These are phyloP conservation scores for Glarea lozoyensis DNA, from an alignment of 495 filamentous ascomycete species.

Conservation along the genomic window DNA sequence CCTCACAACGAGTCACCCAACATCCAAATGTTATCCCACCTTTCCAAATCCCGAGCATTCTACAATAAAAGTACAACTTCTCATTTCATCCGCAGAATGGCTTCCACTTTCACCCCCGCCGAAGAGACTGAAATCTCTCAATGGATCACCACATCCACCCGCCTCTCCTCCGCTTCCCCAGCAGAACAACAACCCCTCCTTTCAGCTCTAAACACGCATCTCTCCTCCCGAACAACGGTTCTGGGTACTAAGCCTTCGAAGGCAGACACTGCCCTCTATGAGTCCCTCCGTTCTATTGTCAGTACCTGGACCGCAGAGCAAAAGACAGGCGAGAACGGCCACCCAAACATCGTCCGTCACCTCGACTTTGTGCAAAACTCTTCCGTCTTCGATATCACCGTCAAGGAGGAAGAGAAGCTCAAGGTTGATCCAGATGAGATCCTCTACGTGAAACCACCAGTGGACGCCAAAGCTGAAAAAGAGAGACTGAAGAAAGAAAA, in stretches of 20 bases:
- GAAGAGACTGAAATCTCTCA: conserved; percentile 81
- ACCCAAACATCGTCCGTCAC: conserved; percentile 84
- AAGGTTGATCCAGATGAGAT: conserved; percentile 71
- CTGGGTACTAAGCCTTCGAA: conserved; percentile 85
- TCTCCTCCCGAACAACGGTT: conserved; percentile 80
- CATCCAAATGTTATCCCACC: too few species aligned
- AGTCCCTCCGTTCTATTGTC: conserved; percentile 68
- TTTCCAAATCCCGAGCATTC: too few species aligned
- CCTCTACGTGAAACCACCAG: conserved; percentile 68
- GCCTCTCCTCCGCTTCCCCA: conserved; percentile 46
- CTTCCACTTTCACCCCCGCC: conserved; percentile 58
- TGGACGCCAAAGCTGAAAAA: conserved; percentile 82
- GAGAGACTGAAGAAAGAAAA: conserved; percentile 83
- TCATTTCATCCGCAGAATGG: too few species aligned
- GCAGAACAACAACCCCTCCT: conserved; percentile 59
- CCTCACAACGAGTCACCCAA: too few species aligned
- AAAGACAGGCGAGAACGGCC: conserved; percentile 82
- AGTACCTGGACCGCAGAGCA: conserved; percentile 77
- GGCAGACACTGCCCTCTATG: conserved; percentile 82
- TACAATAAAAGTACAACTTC: too few species aligned
- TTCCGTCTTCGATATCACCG: conserved; percentile 60
- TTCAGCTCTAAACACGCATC: conserved; percentile 70
- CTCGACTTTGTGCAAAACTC: conserved; percentile 94
- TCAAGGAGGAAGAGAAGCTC: conserved; percentile 71
- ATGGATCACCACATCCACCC: conserved; percentile 70